Conservation (phyloP, 2,329 filamentous ascomycete species). For the Diplodia mutila region DNA sequence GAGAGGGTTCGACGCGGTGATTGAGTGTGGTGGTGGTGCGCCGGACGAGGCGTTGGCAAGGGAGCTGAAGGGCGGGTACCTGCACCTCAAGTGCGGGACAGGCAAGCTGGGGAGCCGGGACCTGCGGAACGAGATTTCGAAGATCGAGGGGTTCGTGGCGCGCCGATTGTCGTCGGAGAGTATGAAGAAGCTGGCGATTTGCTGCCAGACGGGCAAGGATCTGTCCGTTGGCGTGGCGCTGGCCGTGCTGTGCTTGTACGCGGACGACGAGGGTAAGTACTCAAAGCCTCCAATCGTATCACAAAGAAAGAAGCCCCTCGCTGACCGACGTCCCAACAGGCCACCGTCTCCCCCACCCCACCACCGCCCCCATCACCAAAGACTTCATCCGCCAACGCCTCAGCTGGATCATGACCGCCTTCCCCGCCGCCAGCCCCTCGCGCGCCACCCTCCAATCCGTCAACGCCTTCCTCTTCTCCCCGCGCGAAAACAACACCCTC, state of each 20-base stretch:
- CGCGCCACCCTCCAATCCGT: conserved; percentile 86
- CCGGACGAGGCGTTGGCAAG: conserved; percentile 28
- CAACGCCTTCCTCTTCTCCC: conserved; percentile 78
- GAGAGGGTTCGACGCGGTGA: conserved; percentile 46
- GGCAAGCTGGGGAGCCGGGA: conserved; percentile 82
- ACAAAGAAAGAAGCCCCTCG: no score
- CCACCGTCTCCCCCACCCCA: neutral
- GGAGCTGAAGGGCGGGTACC: conserved; percentile 49
- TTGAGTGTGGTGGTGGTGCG: conserved; percentile 47
- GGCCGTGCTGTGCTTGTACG: conserved; percentile 74
- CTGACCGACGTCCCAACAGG: neutral
- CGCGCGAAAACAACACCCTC: neutral
- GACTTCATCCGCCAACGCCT: conserved; percentile 74
- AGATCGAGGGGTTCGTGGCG: conserved; percentile 33
- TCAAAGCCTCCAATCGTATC: no score
- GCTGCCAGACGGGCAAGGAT: conserved; percentile 79
- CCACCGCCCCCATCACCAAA: conserved; percentile 64
- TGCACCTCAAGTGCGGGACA: conserved; percentile 67
- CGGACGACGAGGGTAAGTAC: conserved; percentile 63
- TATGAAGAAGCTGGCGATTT: conserved; percentile 55
- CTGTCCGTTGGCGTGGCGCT: conserved; percentile 78
- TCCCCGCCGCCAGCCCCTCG: conserved; percentile 80
- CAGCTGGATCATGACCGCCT: conserved; percentile 78
- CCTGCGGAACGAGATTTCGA: conserved; percentile 70
- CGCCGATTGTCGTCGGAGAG: neutral